A percentile compares a stretch with the other conserved stretches of the same genome.
phyloP scores from a whole-genome alignment of 2,329 filamentous ascomycete genomes.

The Sporothrix dimorphospora region DNA sequence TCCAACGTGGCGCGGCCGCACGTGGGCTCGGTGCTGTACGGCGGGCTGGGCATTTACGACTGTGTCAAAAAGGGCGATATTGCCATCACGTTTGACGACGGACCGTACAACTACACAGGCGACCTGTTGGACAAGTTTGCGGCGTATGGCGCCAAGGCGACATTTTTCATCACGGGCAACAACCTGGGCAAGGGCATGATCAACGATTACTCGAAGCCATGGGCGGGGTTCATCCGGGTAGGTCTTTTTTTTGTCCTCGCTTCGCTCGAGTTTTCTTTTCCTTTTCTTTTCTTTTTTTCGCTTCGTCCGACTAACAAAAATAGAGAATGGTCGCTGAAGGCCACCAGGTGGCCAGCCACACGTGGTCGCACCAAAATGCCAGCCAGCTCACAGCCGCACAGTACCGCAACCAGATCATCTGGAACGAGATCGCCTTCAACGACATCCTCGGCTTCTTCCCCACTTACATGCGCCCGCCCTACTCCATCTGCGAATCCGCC shows the following conservation, averaged over 20 bases:
- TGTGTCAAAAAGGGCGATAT: constrained; percentile 62
- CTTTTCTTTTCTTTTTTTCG: too few relatives aligned
- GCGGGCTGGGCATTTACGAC: constrained; percentile 58
- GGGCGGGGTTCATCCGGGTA: constrained; percentile 51
- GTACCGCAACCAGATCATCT: constrained; percentile 47
- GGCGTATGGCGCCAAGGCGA: constrained; percentile 63
- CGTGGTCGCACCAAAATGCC: constrained; percentile 51
- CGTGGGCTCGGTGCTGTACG: constrained; percentile 59
- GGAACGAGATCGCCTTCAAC: constrained; percentile 51
- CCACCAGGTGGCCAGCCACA: constrained; percentile 55
- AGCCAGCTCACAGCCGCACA: constrained; percentile 41
- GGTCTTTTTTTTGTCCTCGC: background rate
- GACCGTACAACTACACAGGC: constrained; percentile 63
- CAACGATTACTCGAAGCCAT: constrained; percentile 52
- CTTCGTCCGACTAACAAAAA: constrained; percentile 35
- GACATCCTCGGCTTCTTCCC: constrained; percentile 50
- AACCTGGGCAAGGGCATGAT: constrained; percentile 60
- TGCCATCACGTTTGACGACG: constrained; percentile 70
- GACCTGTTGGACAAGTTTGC: constrained; percentile 65
- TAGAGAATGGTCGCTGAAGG: constrained; percentile 49
- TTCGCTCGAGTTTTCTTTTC: too few relatives aligned
- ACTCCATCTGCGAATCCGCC: constrained; percentile 44
- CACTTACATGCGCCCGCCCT: constrained; percentile 53
- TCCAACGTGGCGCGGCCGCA: constrained; percentile 55
- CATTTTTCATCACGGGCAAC: constrained; percentile 67